Base-by-base conservation (phyloP, 192 early-diverging fungal species). In the Phlyctochytrium bullatum region DNA sequence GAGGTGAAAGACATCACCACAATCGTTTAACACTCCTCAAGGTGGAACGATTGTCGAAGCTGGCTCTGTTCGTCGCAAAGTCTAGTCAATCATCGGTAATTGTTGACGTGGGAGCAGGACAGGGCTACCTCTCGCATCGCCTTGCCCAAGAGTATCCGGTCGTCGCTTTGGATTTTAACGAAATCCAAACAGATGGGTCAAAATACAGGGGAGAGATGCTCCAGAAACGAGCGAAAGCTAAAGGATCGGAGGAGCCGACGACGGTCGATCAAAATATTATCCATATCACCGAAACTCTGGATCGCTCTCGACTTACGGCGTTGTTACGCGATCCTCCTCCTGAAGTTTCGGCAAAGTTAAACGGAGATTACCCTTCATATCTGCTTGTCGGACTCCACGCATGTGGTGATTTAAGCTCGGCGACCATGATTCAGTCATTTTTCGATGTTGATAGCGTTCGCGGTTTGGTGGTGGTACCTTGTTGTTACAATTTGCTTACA, bases 81-180 rank as follows among this genome's bases (percentile, higher is more conserved):
- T 54, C 6, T 14, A 32, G 27, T 59, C 34, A 61, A 56, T 53
- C 34, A 25, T 57, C 36, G 36, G 36, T 27, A 3, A 61, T 73
- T 12, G 59, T 76, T 25, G 75, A 76, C 51, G 59, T 76, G 34
- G 75, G 75, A 17, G 69, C 75, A 32, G 75, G 75, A 6, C 70
- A 68, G 47, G 75, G 75, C 16, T 73, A 76, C 57, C 63, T 76
- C 61, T 73, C 75, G 23, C 68, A 73, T 32, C 59, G 63, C 30
- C 53, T 76, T 3, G 20, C 66, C 12, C 32, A 66, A 30, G 56
- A 64, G 23, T 61, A 30, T 50, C 70, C 70, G 12, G 64, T 73
- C 31, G 60, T 76, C 2, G 75, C 67, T 32, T 53, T 76, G 27
- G 75, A 76, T 51, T 76, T 66, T 32, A 59, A 73, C 62, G 33